A percentile compares a stretch with the other conserved stretches of the same genome.
Conservation (phyloP, 228 moss, liverwort and hornwort species). For the Sphagnum magellanicum region DNA sequence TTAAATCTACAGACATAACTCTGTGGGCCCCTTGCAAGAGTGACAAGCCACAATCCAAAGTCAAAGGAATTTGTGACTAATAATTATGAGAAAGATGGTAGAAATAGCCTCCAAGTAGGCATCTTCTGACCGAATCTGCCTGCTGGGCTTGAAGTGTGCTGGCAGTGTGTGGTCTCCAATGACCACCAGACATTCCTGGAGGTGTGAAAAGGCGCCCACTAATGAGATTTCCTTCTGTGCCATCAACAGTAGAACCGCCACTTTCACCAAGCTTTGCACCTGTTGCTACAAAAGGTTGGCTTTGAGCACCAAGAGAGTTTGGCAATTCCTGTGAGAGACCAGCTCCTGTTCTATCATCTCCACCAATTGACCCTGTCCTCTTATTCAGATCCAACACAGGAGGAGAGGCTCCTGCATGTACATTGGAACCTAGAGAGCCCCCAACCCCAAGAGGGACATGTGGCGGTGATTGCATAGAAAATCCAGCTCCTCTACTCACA, state of each 20-base stretch:
- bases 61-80: too few species aligned
- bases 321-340: slow-evolving; percentile 78
- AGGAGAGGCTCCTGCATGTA: slow-evolving; percentile 9
- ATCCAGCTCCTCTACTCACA: slow-evolving; percentile 12
- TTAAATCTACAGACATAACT: too few species aligned
- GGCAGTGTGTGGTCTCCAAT: slow-evolving; percentile 90
- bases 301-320: slow-evolving; percentile 61
- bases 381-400: slow-evolving; percentile 61
- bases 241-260: slow-evolving; percentile 27
- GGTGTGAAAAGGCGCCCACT: slow-evolving; percentile 60
- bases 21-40: too few species aligned
- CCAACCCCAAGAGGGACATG: slow-evolving; percentile 29
- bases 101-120: too few species aligned
- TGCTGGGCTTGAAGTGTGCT: slow-evolving; percentile 46
- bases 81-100: too few species aligned
- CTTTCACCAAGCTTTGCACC: slow-evolving; percentile 68
- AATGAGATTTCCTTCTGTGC: slow-evolving; percentile 46
- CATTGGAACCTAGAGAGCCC: neutral
- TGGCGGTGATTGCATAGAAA: slow-evolving; percentile 49
- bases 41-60: too few species aligned
- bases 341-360: slow-evolving; percentile 54
- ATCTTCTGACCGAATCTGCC: slow-evolving; percentile 39
- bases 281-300: slow-evolving; percentile 53
- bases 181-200: slow-evolving; percentile 67
- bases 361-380: slow-evolving; percentile 54